A percentile compares a stretch with the other conserved stretches of the same genome.
These are phyloP conservation scores for Abrus precatorius DNA, from an alignment of 306 rosid genomes.

Conservation along the genomic window DNA sequence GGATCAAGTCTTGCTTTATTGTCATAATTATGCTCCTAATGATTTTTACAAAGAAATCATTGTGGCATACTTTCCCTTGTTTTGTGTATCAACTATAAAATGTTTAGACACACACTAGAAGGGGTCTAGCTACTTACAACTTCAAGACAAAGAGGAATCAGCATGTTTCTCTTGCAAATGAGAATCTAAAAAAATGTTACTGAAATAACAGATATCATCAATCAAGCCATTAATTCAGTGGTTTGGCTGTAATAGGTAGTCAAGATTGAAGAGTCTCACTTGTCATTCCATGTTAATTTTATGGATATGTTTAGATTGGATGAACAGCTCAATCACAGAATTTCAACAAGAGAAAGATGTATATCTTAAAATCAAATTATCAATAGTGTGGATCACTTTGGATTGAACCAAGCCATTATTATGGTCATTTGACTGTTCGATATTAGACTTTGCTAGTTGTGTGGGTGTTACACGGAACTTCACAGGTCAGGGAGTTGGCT, in stretches of 20 bases:
- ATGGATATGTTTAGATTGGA: background rate
- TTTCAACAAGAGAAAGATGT: background rate
- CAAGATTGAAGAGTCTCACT: background rate
- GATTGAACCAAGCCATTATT: background rate
- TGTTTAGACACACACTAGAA: background rate
- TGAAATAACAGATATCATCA: background rate
- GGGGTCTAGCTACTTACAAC: background rate
- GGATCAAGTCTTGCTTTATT: slow-evolving; percentile 12
- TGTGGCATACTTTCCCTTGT: slow-evolving; percentile 4
- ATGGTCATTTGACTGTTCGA: background rate
- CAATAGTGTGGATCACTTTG: background rate
- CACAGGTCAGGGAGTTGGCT: background rate
- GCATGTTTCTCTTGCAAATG: background rate
- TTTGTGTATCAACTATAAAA: background rate
- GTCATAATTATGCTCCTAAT: slow-evolving; percentile 25
- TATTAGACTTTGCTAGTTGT: background rate
- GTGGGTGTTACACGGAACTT: slow-evolving; percentile 14
- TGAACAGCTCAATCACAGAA: background rate
- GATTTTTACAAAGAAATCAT: slow-evolving; percentile 7
- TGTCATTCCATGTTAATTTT: slow-evolving; percentile 2
- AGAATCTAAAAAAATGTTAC: no score
- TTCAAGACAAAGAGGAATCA: background rate
- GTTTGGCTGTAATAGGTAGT: background rate
- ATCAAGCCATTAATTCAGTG: no score
- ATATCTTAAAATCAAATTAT: background rate